Conservation (phyloP, 257 asterid species). For the Linaria vulgaris region DNA sequence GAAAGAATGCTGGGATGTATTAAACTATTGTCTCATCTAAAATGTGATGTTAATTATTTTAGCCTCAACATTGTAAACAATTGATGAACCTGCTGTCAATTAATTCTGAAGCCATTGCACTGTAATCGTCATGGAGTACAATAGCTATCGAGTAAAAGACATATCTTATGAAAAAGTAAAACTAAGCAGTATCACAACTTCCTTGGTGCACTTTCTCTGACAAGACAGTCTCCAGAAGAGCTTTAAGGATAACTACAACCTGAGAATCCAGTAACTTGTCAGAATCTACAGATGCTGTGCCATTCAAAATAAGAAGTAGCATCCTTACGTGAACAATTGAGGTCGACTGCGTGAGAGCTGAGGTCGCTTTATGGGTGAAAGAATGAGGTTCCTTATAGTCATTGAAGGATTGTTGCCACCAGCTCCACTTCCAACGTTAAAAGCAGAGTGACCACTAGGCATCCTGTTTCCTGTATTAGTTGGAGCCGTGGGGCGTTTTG, state of each 20-base stretch:
- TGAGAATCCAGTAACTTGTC: conserved; percentile 23
- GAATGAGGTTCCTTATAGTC: conserved; percentile 78
- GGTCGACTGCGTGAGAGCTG: conserved; percentile 79
- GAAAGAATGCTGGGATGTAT: too few species aligned
- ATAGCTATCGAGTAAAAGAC: too few species aligned
- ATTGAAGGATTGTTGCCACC: conserved; percentile 70
- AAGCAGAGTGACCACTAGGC: conserved; percentile 47
- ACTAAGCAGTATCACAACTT: too few species aligned
- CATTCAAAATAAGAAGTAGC: conserved; percentile 4
- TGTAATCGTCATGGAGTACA: too few species aligned
- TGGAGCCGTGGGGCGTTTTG: conserved; percentile 52
- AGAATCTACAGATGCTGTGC: conserved; percentile 4
- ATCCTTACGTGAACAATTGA: conserved; percentile 75
- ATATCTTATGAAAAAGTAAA: too few species aligned
- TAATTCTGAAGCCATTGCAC: too few species aligned
- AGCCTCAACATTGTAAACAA: too few species aligned
- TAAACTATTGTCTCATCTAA: too few species aligned
- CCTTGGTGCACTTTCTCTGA: too few species aligned
- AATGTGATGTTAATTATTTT: too few species aligned
- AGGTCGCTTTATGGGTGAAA: conserved; percentile 91
- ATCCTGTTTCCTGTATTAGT: conserved; percentile 62
- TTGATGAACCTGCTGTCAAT: too few species aligned
- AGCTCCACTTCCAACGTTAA: conserved; percentile 50
- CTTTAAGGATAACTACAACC: conserved; percentile 31
- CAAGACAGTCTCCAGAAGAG: too few species aligned